These are phyloP conservation scores for Iris macrosiphon DNA, from an alignment of 106 monocot species.

Conservation along the genomic window DNA sequence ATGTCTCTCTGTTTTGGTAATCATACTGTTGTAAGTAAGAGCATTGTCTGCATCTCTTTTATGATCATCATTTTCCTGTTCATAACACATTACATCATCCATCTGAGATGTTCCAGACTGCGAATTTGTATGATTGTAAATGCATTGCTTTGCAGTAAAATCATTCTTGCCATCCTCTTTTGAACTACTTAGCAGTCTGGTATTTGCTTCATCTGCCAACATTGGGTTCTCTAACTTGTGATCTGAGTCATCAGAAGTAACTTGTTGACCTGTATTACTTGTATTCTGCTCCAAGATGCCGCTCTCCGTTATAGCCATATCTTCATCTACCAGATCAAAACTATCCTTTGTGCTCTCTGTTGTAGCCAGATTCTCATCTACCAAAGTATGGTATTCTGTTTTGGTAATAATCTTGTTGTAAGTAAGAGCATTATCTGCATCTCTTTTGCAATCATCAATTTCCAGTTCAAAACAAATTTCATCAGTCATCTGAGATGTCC, in stretches of 20 bases:
- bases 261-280: not conserved
- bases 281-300: not conserved
- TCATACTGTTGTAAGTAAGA: no score
- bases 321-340: not conserved
- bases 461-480: no score
- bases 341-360: not conserved
- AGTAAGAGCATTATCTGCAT: no score
- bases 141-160: not conserved
- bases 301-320: not conserved
- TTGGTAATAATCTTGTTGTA: no score
- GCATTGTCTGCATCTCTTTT: no score
- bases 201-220: not conserved
- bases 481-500: not conserved
- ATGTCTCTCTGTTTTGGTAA: no score
- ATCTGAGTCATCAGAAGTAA: conserved; percentile 1
- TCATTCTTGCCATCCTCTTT: not conserved
- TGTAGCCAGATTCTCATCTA: no score
- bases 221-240: not conserved
- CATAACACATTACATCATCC: no score
- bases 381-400: no score
- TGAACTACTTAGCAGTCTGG: not conserved
- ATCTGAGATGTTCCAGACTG: not conserved
- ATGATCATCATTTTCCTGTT: no score
- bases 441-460: no score
- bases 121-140: not conserved